Percentiles rank a stretch among this genome's conserved stretches.
phyloP scores from a whole-genome alignment of 495 filamentous ascomycete species.

The Chaetomium fimeti region DNA sequence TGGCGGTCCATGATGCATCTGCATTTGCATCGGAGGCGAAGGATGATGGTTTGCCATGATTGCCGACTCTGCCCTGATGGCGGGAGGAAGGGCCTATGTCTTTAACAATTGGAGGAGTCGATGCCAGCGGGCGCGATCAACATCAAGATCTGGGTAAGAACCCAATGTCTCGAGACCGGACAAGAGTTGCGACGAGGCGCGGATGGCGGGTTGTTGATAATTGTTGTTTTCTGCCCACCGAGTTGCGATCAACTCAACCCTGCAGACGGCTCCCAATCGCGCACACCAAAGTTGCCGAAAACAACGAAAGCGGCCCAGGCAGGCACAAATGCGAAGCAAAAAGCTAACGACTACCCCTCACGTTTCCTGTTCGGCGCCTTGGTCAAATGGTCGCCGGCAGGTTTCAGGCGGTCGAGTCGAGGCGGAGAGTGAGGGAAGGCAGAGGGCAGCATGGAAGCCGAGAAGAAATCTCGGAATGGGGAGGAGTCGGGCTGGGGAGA shows the following conservation, averaged over 20 bases:
- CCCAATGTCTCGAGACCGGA: neutral
- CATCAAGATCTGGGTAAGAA: neutral
- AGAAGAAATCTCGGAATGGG: constrained; percentile 35
- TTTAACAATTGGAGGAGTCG: neutral
- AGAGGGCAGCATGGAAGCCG: constrained; percentile 29
- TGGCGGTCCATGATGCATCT: constrained; percentile 56
- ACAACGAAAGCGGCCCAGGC: neutral
- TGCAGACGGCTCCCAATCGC: neutral
- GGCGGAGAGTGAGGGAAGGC: constrained; percentile 13
- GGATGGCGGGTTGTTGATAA: neutral
- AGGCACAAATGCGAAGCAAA: constrained; percentile 6
- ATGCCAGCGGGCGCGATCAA: neutral
- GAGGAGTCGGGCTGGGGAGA: constrained; percentile 32
- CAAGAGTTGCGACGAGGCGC: neutral
- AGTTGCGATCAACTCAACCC: neutral
- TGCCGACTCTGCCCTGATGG: constrained; percentile 9
- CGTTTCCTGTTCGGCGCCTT: neutral
- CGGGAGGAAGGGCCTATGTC: neutral
- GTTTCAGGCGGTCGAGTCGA: constrained; percentile 16
- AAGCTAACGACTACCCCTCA: neutral
- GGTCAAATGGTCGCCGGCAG: neutral
- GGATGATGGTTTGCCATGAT: constrained; percentile 57
- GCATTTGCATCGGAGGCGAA: constrained; percentile 56
- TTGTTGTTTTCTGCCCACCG: neutral
- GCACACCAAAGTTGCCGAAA: neutral